Evolutionary conservation across 805 yeast genomes (phyloP), one percentile per base, ranked within the genome.

Genomic region (Sungouiozyma ichnusensis): DNA sequence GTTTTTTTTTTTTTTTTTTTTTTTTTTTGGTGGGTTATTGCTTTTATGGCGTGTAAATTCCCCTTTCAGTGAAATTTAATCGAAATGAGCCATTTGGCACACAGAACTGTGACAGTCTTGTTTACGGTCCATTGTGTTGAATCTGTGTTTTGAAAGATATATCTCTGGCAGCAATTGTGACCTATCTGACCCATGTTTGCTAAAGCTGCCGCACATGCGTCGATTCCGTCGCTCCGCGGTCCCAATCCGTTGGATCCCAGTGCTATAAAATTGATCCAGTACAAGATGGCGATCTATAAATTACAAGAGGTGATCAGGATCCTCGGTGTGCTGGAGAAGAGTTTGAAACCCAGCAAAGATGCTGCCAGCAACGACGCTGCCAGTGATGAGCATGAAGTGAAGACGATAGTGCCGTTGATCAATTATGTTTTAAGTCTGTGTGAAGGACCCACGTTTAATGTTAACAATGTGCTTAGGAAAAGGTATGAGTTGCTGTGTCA

Each of bases 261-360:
- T 38, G 86, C 79, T 48, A 74, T 77, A 13, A 71, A 72, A 46
- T 65, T 77, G 17, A 57, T 80, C 3, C 84, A 81, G 54, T 81
- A 73, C 56, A 71, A 69, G 42, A 75, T 75, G 50, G 73, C 77
- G 8, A 62, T 72, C 2, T 54, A 60, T 43, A 78, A 77, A 52
- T 51, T 78, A 19, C 63, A 63, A 32, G 58, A 60, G 29, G 55
- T 72, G 37, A 45, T 62, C 3, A 56, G 65, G 15, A 54, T 66
- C 18, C 49, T 72, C n/a, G 57, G 49, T 18, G 39, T 53, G 1
- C 46, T 70, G 20, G 50, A 53, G 34, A 51, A 49, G 18, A 52
- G 48, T 35, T 44, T 60, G 31, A 50, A 52, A 20, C 48, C 49
- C 6, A 44, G 60, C 13, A 14, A 18, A n/a, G 20, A 5, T 19